Percentiles rank a stretch among this genome's conserved stretches.
phyloP scores from a whole-genome alignment of 768 basidiomycete genomes.

The Hericium erinaceus region DNA sequence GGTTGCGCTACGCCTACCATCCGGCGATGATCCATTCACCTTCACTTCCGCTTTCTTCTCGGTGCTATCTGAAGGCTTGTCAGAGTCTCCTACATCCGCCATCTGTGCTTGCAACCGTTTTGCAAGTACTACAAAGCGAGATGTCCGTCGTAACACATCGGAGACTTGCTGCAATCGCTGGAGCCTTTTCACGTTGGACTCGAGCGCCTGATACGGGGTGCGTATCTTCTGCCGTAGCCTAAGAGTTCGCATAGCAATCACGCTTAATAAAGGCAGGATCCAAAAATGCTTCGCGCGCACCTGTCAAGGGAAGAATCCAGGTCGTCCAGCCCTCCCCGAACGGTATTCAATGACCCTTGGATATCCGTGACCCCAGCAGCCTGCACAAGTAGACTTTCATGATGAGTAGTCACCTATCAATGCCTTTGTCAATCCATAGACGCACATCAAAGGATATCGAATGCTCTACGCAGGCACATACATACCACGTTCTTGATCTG shows the following conservation, averaged over 20 bases:
- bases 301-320: conserved; percentile 71
- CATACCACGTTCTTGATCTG: conserved; percentile 81
- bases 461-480: not conserved
- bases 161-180: conserved; percentile 75
- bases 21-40: conserved; percentile 4
- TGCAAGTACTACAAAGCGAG: conserved; percentile 77
- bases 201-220: conserved; percentile 69
- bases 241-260: not conserved
- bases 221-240: conserved; percentile 85
- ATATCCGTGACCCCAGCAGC: conserved; percentile 70
- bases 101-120: conserved; percentile 82
- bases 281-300: conserved; percentile 26
- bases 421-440: not conserved
- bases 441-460: not conserved
- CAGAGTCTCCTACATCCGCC: conserved; percentile 42
- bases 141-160: conserved; percentile 75
- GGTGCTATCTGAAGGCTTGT: conserved; percentile 1
- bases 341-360: conserved; percentile 56
- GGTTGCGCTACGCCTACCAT: conserved; percentile 6
- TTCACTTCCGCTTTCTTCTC: conserved; percentile 10
- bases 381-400: conserved; percentile 73
- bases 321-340: conserved; percentile 62
- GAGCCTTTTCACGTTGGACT: conserved; percentile 60
- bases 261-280: not conserved
- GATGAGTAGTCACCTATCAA: conserved; percentile 67